Conservation (phyloP, 805 yeast genomes). For the Yamadazyma paraphyllophila region DNA sequence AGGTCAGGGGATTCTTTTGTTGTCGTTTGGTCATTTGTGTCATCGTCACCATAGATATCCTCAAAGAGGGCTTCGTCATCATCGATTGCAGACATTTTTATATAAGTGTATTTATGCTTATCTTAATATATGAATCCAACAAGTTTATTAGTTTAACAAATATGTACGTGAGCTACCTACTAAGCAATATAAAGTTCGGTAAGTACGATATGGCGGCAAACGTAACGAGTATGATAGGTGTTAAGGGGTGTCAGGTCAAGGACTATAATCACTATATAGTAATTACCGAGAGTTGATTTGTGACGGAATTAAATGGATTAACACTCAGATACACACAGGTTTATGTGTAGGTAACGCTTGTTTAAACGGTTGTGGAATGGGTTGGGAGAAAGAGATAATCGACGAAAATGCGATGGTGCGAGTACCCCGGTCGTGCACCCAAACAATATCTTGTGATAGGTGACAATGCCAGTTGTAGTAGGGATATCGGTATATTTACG, state of each 20-base stretch:
- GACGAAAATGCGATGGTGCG: too few species aligned
- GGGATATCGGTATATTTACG: too few species aligned
- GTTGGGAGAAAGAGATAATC: too few species aligned
- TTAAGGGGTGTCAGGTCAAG: too few species aligned
- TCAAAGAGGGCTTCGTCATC: constrained; percentile 95
- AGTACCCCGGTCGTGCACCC: too few species aligned
- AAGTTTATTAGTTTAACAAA: constrained; percentile 5
- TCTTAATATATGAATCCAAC: background rate
- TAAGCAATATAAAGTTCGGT: constrained; percentile 2
- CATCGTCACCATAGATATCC: constrained; percentile 60
- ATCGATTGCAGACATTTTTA: constrained; percentile 49
- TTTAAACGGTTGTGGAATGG: too few species aligned
- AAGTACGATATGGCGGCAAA: constrained; percentile 2
- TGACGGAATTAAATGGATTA: too few species aligned
- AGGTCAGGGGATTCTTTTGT: constrained; percentile 15
- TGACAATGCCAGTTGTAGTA: too few species aligned
- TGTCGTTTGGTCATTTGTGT: constrained; percentile 1
- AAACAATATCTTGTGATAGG: too few species aligned
- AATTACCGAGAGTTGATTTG: background rate
- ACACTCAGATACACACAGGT: too few species aligned
- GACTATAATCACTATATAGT: background rate
- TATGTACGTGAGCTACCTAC: constrained; percentile 10
- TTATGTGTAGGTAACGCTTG: too few species aligned
- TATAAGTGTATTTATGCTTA: constrained; percentile 1
- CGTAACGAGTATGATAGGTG: background rate